These are phyloP conservation scores for Barnettozyma wickerhamii DNA, from an alignment of 805 yeast species.

Conservation along the genomic window DNA sequence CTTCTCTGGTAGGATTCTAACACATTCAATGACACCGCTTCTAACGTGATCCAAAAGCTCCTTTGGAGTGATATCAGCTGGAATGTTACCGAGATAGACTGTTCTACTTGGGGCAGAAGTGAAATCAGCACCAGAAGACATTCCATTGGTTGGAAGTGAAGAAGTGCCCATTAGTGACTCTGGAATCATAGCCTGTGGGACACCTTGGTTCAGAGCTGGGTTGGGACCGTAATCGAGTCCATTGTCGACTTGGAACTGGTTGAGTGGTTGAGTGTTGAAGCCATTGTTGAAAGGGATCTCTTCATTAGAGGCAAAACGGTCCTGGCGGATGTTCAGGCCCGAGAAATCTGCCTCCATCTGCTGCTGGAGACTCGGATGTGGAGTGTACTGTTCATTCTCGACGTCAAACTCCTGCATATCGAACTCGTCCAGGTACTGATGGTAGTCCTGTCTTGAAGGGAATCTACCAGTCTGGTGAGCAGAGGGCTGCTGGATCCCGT, in stretches of 20 bases:
- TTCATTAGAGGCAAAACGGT: not conserved
- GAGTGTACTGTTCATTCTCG: conserved; percentile 7
- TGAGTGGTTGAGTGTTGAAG: not conserved
- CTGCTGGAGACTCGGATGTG: conserved; percentile 3
- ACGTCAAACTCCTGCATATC: conserved; percentile 3
- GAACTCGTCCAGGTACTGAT: conserved; percentile 12
- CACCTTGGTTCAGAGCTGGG: not conserved
- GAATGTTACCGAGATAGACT: conserved; percentile 85
- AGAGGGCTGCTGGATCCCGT: not conserved
- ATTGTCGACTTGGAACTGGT: not conserved
- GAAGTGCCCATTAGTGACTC: conserved; percentile 8
- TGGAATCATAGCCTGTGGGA: conserved; percentile 7
- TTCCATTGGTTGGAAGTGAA: not conserved
- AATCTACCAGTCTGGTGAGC: conserved; percentile 7
- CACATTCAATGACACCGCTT: conserved; percentile 82
- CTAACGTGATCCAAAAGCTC: conserved; percentile 87
- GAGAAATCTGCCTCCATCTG: conserved; percentile 4
- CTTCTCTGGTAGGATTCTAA: conserved; percentile 74
- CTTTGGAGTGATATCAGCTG: conserved; percentile 72
- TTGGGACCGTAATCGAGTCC: not conserved
- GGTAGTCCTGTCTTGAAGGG: conserved; percentile 14
- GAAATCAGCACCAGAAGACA: conserved; percentile 24
- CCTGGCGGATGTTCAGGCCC: not conserved
- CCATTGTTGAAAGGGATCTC: not conserved
- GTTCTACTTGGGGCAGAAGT: conserved; percentile 70